These are phyloP conservation scores for Ceratopteris richardii DNA, from an alignment of 75 land plant genomes.

Conservation along the genomic window DNA sequence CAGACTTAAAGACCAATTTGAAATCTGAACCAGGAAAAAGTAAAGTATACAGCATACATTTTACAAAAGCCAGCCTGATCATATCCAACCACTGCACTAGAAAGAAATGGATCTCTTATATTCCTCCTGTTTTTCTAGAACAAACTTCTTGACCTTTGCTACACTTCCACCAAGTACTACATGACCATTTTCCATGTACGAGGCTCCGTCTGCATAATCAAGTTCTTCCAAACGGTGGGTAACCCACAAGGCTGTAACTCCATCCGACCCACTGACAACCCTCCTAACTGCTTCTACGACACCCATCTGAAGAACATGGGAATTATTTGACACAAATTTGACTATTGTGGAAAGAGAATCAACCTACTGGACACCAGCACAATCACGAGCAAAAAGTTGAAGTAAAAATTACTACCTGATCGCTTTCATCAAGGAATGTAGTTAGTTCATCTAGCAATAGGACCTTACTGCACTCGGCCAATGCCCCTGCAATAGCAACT, in stretches of 20 bases:
- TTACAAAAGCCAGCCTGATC: no score
- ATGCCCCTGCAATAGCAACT: constrained; percentile 95
- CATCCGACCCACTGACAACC: constrained; percentile 39
- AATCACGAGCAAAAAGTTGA: no score
- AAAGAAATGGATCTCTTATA: background rate
- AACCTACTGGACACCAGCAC: no score
- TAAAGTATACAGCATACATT: no score
- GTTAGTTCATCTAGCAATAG: constrained; percentile 91
- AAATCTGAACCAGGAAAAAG: no score
- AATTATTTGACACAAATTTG: no score
- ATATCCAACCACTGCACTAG: no score
- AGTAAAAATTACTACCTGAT: constrained; percentile 53
- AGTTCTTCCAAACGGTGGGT: constrained; percentile 97
- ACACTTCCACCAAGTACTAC: constrained; percentile 48
- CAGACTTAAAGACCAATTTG: no score
- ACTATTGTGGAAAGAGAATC: no score
- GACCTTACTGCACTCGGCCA: constrained; percentile 83
- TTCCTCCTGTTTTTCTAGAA: constrained; percentile 15
- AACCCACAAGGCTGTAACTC: constrained; percentile 91
- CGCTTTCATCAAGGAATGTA: constrained; percentile 78
- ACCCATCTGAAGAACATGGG: constrained; percentile 39
- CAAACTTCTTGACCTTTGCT: constrained; percentile 22
- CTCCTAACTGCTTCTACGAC: constrained; percentile 85
- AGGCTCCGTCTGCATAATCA: constrained; percentile 89
- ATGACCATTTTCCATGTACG: constrained; percentile 83